Evolutionary conservation across 2,329 filamentous ascomycete genomes (phyloP).

Genomic region (Coleophoma eucalyptorum): DNA sequence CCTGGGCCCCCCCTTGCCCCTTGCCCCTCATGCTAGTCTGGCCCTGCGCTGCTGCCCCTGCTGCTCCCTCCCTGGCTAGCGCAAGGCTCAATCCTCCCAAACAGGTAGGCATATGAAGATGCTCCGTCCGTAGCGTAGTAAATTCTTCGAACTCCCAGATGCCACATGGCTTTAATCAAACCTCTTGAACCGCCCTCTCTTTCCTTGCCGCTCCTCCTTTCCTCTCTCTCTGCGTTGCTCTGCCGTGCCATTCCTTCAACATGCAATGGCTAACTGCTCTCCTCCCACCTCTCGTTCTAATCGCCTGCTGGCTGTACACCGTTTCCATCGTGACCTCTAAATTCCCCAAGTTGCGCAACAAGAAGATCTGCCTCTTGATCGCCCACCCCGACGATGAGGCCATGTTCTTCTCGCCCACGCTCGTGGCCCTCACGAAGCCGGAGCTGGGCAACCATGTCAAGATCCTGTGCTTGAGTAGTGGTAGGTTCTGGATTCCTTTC

Average conservation of each 20-base stretch:
- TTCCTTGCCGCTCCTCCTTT: not conserved
- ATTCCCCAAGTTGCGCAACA: slow-evolving; percentile 69
- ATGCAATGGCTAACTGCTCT: slow-evolving; percentile 24
- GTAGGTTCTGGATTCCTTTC: slow-evolving; percentile 35
- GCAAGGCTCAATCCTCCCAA: too few species aligned
- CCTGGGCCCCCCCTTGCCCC: too few species aligned
- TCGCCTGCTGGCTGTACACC: slow-evolving; percentile 31
- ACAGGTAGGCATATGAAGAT: too few species aligned
- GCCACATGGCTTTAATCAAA: too few species aligned
- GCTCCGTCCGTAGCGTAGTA: too few species aligned
- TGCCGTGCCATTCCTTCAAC: not conserved
- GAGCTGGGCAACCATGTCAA: slow-evolving; percentile 85
- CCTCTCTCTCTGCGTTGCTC: not conserved
- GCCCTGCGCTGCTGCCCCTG: too few species aligned
- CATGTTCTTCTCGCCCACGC: slow-evolving; percentile 96
- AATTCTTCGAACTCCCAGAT: too few species aligned
- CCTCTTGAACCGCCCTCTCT: not conserved
- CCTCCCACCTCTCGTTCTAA: slow-evolving; percentile 33
- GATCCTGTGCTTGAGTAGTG: slow-evolving; percentile 88
- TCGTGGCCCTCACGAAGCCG: slow-evolving; percentile 78
- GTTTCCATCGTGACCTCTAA: slow-evolving; percentile 33
- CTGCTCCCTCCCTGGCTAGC: too few species aligned
- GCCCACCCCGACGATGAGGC: slow-evolving; percentile 98
- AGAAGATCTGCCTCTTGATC: slow-evolving; percentile 88
- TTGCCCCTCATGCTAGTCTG: too few species aligned